These are phyloP conservation scores for Chromera velia DNA, from an alignment of 73 alveolate species.

Conservation along the genomic window DNA sequence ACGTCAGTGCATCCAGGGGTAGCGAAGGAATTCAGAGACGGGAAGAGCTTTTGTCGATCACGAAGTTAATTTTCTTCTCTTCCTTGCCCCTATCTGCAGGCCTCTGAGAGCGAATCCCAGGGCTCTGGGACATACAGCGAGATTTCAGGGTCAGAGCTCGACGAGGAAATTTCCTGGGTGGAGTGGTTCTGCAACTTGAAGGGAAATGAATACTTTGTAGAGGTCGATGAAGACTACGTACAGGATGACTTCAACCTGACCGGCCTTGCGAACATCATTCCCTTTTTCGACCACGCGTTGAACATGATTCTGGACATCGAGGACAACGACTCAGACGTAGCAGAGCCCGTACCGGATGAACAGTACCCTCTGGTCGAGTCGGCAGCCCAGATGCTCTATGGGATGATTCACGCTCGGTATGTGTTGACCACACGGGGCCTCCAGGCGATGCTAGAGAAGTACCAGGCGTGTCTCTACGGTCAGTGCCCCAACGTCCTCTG, in stretches of 20 bases:
- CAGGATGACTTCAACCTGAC: conserved; percentile 54
- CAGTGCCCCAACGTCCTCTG: conserved; percentile 67
- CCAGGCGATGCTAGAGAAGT: conserved; percentile 71
- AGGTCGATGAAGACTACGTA: conserved; percentile 49
- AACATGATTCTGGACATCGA: conserved; percentile 34
- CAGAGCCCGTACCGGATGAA: conserved; percentile 8
- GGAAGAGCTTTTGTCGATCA: too few species aligned
- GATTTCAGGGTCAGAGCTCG: conserved; percentile 31
- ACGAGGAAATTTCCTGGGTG: conserved; percentile 50
- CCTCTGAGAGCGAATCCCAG: neutral
- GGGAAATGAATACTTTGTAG: conserved; percentile 54
- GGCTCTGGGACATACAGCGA: conserved; percentile 31
- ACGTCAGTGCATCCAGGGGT: too few species aligned
- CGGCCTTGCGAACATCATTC: conserved; percentile 10
- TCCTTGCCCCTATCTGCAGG: too few species aligned
- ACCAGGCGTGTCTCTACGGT: conserved; percentile 57
- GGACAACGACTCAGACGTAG: conserved; percentile 9
- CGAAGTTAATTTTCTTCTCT: too few species aligned
- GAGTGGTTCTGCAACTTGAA: conserved; percentile 10
- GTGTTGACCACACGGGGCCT: conserved; percentile 70
- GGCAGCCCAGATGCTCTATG: conserved; percentile 66
- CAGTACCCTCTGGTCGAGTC: conserved; percentile 18
- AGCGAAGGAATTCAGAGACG: too few species aligned
- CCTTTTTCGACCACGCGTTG: conserved; percentile 10
- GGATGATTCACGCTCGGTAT: conserved; percentile 72